Base-by-base conservation (phyloP, 352 stramenopile species). In the Phytophthora cajani region DNA sequence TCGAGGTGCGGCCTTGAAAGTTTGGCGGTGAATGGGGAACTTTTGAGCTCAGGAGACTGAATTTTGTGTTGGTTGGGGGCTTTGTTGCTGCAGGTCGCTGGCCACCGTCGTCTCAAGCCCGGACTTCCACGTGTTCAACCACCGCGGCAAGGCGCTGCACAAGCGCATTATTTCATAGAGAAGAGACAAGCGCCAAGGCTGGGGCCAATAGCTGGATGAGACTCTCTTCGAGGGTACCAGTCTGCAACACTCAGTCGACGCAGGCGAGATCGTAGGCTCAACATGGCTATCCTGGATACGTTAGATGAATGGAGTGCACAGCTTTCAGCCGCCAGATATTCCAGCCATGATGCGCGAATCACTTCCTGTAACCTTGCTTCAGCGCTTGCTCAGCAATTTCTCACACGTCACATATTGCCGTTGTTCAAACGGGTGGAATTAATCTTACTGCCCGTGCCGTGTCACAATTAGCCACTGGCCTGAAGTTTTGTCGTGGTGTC, bases 111-210 rank as follows among this genome's bases (percentile, higher is more conserved):
- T 90, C 61, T 91, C 82, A 38, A 85, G 75, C 52, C 82, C 87
- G 14, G 85, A 94, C 60, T 94, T 94, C 69, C 74, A 88, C 71
- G 84, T 93, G 71, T 94, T 92, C 74, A 93, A 92, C 72, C 87
- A 94, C 74, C 85, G 87, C 65, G 85, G 77, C 58, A 87, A 90
- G 71, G 78, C 85, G 42, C 76, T 94, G 46, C 83, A 90, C 79
- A 92, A 90, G 70, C 84, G 81, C 47, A 75, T 90, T 44, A 79
- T 80, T 14, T 79, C 69, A 42, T 79, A 80, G 55, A 69, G 25
- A 16, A 47, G 25, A 50, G 32, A 27, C 25, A 44, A 14, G 27
- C 3, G 14, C 11, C 14, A 11, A 46, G 4, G 11, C 7, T 33
- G 1, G 27, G 23, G 54, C n/a, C 11, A 52, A 6, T 47, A 64